phyloP scores from a whole-genome alignment of 2,329 filamentous ascomycete genomes.

The Davidsoniella australis region DNA sequence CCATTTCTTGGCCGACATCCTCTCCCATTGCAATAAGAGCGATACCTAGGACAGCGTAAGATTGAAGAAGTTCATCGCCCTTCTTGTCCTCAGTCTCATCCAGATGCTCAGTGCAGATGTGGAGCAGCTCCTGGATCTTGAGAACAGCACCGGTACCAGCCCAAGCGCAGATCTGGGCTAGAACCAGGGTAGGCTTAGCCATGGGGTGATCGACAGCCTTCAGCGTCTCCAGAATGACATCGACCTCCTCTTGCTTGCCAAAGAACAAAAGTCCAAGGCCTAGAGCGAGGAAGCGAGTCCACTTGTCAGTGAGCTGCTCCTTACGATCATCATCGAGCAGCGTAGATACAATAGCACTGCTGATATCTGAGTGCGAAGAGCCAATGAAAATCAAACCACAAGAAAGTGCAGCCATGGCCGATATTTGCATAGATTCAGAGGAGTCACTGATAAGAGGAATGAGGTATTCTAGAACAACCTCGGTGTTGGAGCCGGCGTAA shows the following conservation, averaged over 20 bases:
- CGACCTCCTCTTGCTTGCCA: constrained; percentile 94
- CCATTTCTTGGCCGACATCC: constrained; percentile 97
- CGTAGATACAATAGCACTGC: constrained; percentile 79
- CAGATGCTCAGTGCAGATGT: constrained; percentile 95
- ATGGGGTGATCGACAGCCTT: constrained; percentile 96
- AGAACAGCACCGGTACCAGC: constrained; percentile 91
- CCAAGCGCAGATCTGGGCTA: constrained; percentile 95
- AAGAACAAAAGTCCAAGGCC: constrained; percentile 90
- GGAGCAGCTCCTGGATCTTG: constrained; percentile 91
- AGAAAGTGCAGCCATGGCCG: constrained; percentile 85
- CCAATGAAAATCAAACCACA: constrained; percentile 86
- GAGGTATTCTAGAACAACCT: constrained; percentile 69
- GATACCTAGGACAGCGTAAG: constrained; percentile 87
- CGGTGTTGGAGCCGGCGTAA: constrained; percentile 87
- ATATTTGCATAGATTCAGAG: constrained; percentile 79
- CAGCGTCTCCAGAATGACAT: constrained; percentile 88
- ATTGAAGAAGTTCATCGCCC: constrained; percentile 85
- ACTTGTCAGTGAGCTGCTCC: constrained; percentile 88
- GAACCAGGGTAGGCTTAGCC: constrained; percentile 84
- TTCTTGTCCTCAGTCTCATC: constrained; percentile 91
- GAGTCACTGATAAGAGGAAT: constrained; percentile 78
- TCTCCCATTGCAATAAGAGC: constrained; percentile 95
- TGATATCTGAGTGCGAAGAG: constrained; percentile 78
- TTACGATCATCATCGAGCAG: constrained; percentile 86
- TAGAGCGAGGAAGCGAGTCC: constrained; percentile 91